Evolutionary conservation across 768 basidiomycete species (phyloP), one percentile per base, ranked within the genome.

Genomic region (Russula sp.): DNA sequence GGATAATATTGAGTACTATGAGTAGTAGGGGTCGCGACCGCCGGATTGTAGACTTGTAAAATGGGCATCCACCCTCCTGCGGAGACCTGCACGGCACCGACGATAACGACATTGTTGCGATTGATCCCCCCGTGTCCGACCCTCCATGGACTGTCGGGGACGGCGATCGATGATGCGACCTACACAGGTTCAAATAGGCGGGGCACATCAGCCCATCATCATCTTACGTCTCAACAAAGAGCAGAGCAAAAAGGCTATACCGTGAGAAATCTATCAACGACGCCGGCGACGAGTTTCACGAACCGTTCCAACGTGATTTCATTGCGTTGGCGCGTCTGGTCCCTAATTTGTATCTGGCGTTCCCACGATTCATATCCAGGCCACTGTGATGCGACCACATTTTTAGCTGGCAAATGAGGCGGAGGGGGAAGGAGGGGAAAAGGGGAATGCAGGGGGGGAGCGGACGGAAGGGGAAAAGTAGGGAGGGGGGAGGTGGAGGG

Each of bases 41-140:
- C n/a, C 38, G 13, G 20, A 36, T 36, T 28, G 32, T 30, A n/a
- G 16, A 64, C 14, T 26, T 66, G 65, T 14, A 66, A n/a, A 26
- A 66, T 66, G 4, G 65, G 65, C 65, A 66, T 66, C 65, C 65
- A 66, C 18, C 65, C 61, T 1, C 65, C 65, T 1, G 65, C 63
- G 20, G 65, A 66, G 40, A 66, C 65, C 16, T 66, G 65, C 18
- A 66, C 65, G 18, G 62, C 55, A 1, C 65, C 65, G 5, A 66
- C 65, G 3, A 66, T 22, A 11, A 54, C 48, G 6, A 64, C 55
- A 16, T 63, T 13, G 30, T 66, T 16, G n/a, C 52, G 57, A 10
- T n/a, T 66, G 51, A 66, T 63, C 1, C 20, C 62, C 3, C 26
- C 51, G 1, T 11, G 1, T 20, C 62, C 65, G 9, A 66, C 38